Evolutionary conservation across 2,329 filamentous ascomycete species (phyloP).

Genomic region (Dichotomopilus funicola): DNA sequence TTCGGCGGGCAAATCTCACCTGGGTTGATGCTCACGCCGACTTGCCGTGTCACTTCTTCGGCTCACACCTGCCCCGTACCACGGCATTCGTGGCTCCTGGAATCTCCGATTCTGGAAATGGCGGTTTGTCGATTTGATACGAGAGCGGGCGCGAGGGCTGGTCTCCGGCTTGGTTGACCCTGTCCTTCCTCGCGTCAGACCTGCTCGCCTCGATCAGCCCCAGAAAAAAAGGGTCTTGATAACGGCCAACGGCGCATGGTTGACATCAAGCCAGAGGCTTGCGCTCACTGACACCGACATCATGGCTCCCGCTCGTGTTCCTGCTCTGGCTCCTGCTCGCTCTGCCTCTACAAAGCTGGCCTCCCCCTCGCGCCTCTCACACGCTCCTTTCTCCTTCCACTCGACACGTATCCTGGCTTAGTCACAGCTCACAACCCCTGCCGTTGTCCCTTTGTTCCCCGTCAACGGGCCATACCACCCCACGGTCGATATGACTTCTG

Average conservation of each 20-base stretch:
- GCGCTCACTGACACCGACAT: slow-evolving; percentile 6
- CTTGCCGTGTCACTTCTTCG: slow-evolving; percentile 17
- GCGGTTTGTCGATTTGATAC: slow-evolving; percentile 19
- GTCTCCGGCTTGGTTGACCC: slow-evolving; percentile 9
- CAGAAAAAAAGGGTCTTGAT: slow-evolving; percentile 12
- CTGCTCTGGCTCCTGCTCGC: background rate
- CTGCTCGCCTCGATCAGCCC: slow-evolving; percentile 7
- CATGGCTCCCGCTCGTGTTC: slow-evolving; percentile 5
- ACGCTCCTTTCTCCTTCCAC: background rate
- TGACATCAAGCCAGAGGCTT: background rate
- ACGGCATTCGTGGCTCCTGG: slow-evolving; percentile 16
- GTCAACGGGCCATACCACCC: background rate
- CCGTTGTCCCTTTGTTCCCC: background rate
- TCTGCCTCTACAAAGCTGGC: slow-evolving; percentile 11
- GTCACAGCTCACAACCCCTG: slow-evolving; percentile 1
- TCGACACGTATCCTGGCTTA: background rate
- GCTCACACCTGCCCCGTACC: slow-evolving; percentile 19
- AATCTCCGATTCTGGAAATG: slow-evolving; percentile 17
- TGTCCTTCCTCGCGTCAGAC: slow-evolving; percentile 13
- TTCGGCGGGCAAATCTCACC: slow-evolving; percentile 14
- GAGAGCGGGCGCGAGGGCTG: slow-evolving; percentile 1
- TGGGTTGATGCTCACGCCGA: slow-evolving; percentile 9
- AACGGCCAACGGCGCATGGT: slow-evolving; percentile 10
- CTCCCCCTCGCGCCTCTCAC: background rate
- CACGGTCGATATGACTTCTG: slow-evolving; percentile 19